phyloP scores from a whole-genome alignment of 805 yeast species.

The Candida multigemmis region DNA sequence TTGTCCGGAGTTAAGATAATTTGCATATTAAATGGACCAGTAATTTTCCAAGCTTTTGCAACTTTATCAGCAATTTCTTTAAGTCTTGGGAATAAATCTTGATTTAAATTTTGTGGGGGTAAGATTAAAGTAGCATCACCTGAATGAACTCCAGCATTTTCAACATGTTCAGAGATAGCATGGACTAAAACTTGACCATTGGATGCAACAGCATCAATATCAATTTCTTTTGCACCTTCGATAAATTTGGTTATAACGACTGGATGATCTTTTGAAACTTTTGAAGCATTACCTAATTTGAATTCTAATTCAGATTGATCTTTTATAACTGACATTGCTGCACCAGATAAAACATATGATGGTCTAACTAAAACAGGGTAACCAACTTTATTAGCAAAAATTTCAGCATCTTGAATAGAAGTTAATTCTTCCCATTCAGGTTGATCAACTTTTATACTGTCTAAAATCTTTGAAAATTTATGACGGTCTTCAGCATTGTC shows the following conservation, averaged over 20 bases:
- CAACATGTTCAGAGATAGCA: slow-evolving; percentile 97
- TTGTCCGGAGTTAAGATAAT: slow-evolving; percentile 71
- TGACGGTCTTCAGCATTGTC: slow-evolving; percentile 98
- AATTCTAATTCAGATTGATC: slow-evolving; percentile 70
- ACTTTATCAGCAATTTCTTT: slow-evolving; percentile 91
- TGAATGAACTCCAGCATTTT: slow-evolving; percentile 98
- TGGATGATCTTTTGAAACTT: slow-evolving; percentile 93
- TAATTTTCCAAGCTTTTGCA: slow-evolving; percentile 87
- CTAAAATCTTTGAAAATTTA: slow-evolving; percentile 90
- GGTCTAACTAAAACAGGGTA: slow-evolving; percentile 98
- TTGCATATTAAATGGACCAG: slow-evolving; percentile 97
- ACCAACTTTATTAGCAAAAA: slow-evolving; percentile 77
- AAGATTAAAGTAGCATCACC: slow-evolving; percentile 98
- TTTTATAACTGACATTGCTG: slow-evolving; percentile 94
- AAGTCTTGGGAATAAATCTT: slow-evolving; percentile 57
- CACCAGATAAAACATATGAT: slow-evolving; percentile 94
- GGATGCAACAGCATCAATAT: slow-evolving; percentile 96
- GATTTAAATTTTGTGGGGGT: slow-evolving; percentile 89
- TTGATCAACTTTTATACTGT: slow-evolving; percentile 88
- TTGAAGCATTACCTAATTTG: slow-evolving; percentile 80
- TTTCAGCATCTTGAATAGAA: slow-evolving; percentile 75
- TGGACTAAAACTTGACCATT: slow-evolving; percentile 94
- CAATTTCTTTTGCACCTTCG: slow-evolving; percentile 95
- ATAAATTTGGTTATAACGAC: slow-evolving; percentile 95
- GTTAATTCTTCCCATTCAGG: slow-evolving; percentile 97